phyloP scores from a whole-genome alignment of 805 yeast species.

The Millerozyma miso region DNA sequence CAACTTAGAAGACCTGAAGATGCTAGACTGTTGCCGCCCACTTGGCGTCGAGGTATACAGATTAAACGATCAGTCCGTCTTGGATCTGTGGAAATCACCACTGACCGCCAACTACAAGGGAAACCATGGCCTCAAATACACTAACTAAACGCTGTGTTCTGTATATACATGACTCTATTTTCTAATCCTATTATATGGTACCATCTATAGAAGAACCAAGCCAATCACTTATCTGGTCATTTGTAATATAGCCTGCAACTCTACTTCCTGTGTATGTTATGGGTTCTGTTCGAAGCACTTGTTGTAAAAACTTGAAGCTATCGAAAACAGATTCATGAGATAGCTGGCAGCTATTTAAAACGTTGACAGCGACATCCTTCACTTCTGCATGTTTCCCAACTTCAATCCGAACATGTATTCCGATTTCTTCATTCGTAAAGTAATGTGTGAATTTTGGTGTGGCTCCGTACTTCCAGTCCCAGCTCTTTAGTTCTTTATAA shows the following conservation, averaged over 20 bases:
- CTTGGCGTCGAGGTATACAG: constrained; percentile 58
- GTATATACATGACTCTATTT: neutral
- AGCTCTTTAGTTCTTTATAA: constrained; percentile 42
- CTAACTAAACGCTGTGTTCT: neutral
- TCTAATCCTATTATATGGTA: constrained; percentile 18
- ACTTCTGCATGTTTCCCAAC: constrained; percentile 45
- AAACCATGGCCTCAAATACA: constrained; percentile 44
- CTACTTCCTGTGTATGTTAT: constrained; percentile 39
- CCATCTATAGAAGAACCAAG: constrained; percentile 45
- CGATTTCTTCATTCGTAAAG: constrained; percentile 33
- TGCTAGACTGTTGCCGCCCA: constrained; percentile 62
- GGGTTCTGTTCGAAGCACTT: constrained; percentile 22
- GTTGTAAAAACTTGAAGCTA: constrained; percentile 31
- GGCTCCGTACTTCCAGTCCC: constrained; percentile 74
- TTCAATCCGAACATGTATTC: constrained; percentile 29
- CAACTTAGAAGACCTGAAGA: constrained; percentile 41
- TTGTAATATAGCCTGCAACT: constrained; percentile 40
- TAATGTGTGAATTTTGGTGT: constrained; percentile 70
- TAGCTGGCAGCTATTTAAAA: constrained; percentile 1
- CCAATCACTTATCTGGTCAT: constrained; percentile 44
- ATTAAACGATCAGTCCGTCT: constrained; percentile 41
- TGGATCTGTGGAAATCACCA: constrained; percentile 51
- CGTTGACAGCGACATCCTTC: constrained; percentile 14
- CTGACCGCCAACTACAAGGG: constrained; percentile 50
- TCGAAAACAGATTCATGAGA: constrained; percentile 12